Conservation (phyloP, 2,329 filamentous ascomycete species). For the Talaromyces sp. region DNA sequence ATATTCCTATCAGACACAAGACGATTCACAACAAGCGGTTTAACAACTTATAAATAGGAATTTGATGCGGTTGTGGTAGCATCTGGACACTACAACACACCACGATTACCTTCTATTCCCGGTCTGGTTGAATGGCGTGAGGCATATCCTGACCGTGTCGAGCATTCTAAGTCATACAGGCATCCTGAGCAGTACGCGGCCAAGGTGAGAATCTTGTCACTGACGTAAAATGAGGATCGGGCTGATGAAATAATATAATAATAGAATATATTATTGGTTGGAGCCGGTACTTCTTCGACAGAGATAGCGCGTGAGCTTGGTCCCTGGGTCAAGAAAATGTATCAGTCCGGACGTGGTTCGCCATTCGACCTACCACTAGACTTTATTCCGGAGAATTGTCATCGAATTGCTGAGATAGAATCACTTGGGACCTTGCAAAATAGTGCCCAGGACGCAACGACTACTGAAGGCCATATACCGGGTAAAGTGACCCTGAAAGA, state of each 20-base stretch:
- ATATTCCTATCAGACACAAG: neutral
- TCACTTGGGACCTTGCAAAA: constrained; percentile 41
- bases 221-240: constrained; percentile 17
- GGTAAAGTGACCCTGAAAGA: constrained; percentile 54
- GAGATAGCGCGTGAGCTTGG: constrained; percentile 57
- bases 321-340: constrained; percentile 45
- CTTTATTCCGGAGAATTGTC: constrained; percentile 55
- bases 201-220: constrained; percentile 50
- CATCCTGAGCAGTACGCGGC: constrained; percentile 49
- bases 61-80: constrained; percentile 57
- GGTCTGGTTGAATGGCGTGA: constrained; percentile 50
- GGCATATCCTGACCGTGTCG: constrained; percentile 45
- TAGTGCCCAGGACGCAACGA: neutral
- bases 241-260: constrained; percentile 33
- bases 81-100: constrained; percentile 55
- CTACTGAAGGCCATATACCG: constrained; percentile 42
- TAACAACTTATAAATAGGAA: neutral
- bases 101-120: constrained; percentile 50
- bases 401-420: constrained; percentile 54
- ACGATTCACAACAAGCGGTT: neutral
- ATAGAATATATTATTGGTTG: constrained; percentile 55
- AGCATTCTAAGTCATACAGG: constrained; percentile 55
- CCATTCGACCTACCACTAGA: constrained; percentile 57
- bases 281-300: constrained; percentile 55
- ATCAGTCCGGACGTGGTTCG: constrained; percentile 60